phyloP scores from a whole-genome alignment of 2,329 filamentous ascomycete species.

The Clonostachys rosea region DNA sequence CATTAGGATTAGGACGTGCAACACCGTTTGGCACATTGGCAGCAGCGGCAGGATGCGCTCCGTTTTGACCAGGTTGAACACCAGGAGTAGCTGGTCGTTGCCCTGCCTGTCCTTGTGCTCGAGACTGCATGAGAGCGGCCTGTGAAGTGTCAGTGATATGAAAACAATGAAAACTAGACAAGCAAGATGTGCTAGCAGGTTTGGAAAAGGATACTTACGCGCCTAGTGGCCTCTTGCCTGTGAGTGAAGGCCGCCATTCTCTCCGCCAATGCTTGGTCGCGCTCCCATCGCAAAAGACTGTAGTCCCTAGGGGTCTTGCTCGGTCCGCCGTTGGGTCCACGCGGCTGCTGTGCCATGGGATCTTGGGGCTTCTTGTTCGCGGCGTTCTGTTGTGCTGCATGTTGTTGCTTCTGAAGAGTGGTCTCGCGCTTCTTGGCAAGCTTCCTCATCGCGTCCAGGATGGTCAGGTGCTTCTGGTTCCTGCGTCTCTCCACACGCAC shows the following conservation, averaged over 20 bases:
- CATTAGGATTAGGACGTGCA: slow-evolving; percentile 18
- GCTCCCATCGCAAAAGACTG: slow-evolving; percentile 82
- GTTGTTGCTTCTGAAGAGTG: slow-evolving; percentile 79
- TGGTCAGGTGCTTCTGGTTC: slow-evolving; percentile 78
- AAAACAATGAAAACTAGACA: not conserved
- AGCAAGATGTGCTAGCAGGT: not conserved
- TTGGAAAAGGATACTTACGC: slow-evolving; percentile 34
- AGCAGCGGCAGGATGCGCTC: too few relatives aligned
- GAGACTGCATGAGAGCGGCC: slow-evolving; percentile 39
- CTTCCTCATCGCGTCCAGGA: slow-evolving; percentile 95
- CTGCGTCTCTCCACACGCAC: slow-evolving; percentile 82
- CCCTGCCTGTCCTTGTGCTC: slow-evolving; percentile 36
- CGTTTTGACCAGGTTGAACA: slow-evolving; percentile 18
- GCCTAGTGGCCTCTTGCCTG: slow-evolving; percentile 55
- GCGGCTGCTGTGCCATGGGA: slow-evolving; percentile 40
- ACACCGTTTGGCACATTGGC: not conserved
- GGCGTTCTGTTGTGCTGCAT: slow-evolving; percentile 72
- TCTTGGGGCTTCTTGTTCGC: slow-evolving; percentile 81
- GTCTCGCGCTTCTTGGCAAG: slow-evolving; percentile 91
- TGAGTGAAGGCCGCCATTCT: slow-evolving; percentile 50
- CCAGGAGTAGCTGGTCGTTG: slow-evolving; percentile 39
- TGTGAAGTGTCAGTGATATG: slow-evolving; percentile 6
- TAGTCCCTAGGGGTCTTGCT: slow-evolving; percentile 85
- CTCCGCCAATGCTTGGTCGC: slow-evolving; percentile 66
- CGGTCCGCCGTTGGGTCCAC: slow-evolving; percentile 30